Conservation (phyloP, 108 stramenopile species). For the Skeletonema grethae region DNA sequence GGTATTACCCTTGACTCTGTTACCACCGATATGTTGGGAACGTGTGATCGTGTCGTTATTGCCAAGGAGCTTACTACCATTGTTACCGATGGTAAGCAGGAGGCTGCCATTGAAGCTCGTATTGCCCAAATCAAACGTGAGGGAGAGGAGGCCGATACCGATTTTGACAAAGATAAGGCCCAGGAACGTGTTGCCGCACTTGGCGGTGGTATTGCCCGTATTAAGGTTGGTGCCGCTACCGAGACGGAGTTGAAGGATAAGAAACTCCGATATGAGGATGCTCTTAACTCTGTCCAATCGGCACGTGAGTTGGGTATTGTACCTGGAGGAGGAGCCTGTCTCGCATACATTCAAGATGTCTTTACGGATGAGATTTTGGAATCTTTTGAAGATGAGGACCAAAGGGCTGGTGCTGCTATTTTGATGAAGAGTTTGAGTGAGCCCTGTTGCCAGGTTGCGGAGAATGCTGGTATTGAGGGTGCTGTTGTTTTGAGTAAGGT, state of each 20-base stretch:
- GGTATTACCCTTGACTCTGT: slow-evolving; percentile 95
- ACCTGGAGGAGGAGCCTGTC: slow-evolving; percentile 94
- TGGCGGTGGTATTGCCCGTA: slow-evolving; percentile 96
- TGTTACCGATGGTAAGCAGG: slow-evolving; percentile 92
- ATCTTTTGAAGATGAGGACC: slow-evolving; percentile 90
- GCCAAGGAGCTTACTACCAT: slow-evolving; percentile 94
- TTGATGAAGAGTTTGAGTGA: slow-evolving; percentile 84
- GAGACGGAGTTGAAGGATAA: slow-evolving; percentile 99
- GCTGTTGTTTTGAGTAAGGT: slow-evolving; percentile 96
- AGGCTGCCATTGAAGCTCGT: slow-evolving; percentile 85
- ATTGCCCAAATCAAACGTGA: slow-evolving; percentile 88
- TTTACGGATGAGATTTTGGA: slow-evolving; percentile 73
- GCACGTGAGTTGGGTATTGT: slow-evolving; percentile 95
- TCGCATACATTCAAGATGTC: slow-evolving; percentile 80
- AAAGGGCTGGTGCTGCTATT: slow-evolving; percentile 85
- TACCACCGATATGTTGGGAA: slow-evolving; percentile 93
- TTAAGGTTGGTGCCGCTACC: slow-evolving; percentile 98
- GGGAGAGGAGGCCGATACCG: slow-evolving; percentile 86
- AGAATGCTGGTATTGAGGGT: slow-evolving; percentile 95
- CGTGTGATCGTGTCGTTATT: slow-evolving; percentile 91
- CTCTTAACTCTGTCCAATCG: slow-evolving; percentile 91
- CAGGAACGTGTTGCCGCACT: slow-evolving; percentile 94
- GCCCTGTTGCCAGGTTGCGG: slow-evolving; percentile 92
- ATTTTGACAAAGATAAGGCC: slow-evolving; percentile 94
- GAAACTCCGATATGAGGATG: slow-evolving; percentile 97